Evolutionary conservation across 345 rosid genomes (phyloP).

Genomic region (Murraya paniculata): DNA sequence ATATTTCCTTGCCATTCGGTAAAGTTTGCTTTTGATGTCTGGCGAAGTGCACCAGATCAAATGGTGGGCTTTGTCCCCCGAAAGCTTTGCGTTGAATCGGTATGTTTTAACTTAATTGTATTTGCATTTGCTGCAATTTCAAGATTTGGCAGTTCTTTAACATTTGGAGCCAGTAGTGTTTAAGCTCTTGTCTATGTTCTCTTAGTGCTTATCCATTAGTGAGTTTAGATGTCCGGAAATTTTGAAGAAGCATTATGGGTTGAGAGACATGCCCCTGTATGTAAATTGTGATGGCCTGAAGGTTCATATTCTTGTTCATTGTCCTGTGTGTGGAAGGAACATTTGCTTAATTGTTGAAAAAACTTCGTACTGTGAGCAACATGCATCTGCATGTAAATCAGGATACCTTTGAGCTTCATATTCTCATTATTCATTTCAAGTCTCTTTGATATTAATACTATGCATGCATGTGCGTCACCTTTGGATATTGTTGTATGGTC

Average conservation of each 20-base stretch:
- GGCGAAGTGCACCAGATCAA: constrained; percentile 83
- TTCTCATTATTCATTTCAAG: no score
- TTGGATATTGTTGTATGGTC: background rate
- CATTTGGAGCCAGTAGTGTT: background rate
- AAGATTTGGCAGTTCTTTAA: background rate
- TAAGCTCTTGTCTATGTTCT: background rate
- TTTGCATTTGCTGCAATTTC: background rate
- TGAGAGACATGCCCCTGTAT: background rate
- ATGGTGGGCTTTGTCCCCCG: constrained; percentile 99
- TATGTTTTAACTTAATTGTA: constrained; percentile 23
- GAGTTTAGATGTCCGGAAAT: background rate
- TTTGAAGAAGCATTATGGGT: background rate
- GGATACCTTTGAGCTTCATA: no score
- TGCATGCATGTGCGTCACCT: background rate
- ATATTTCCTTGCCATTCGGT: constrained; percentile 84
- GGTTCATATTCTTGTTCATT: background rate
- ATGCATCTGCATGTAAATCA: background rate
- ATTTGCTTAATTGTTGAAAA: background rate
- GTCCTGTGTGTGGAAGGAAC: background rate
- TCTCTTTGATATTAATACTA: background rate
- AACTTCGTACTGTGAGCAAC: no score
- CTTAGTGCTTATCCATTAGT: background rate
- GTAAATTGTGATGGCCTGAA: background rate
- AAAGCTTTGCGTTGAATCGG: constrained; percentile 65
- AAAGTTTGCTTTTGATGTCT: constrained; percentile 84